A percentile compares a stretch with the other conserved stretches of the same genome.
phyloP scores from a whole-genome alignment of 1,139 yeast species.

The Hemisphaericaspora xylofermentans region DNA sequence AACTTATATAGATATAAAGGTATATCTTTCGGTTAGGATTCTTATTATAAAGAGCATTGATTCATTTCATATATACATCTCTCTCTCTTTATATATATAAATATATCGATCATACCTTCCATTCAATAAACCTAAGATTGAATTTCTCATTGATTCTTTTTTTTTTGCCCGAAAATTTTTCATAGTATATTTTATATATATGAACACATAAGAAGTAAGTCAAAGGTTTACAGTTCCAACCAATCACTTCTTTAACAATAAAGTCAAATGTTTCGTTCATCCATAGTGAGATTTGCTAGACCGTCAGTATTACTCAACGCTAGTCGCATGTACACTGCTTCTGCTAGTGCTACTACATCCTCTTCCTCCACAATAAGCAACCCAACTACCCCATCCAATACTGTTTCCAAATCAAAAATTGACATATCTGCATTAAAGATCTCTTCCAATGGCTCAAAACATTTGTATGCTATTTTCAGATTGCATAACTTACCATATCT shows the following conservation, averaged over 20 bases:
- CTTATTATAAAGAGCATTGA: too few species aligned
- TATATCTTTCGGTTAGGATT: too few species aligned
- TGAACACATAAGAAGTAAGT: too few species aligned
- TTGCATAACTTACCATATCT: constrained; percentile 84
- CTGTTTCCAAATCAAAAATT: constrained; percentile 4
- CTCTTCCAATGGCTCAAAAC: constrained; percentile 48
- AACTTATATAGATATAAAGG: too few species aligned
- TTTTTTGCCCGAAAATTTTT: too few species aligned
- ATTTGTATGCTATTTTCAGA: constrained; percentile 77
- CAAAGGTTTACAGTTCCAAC: too few species aligned
- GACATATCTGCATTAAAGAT: constrained; percentile 54
- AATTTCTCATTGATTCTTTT: too few species aligned
- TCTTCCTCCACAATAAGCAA: neutral
- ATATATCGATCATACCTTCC: too few species aligned
- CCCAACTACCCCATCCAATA: constrained; percentile 5
- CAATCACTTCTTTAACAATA: neutral
- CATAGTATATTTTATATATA: too few species aligned
- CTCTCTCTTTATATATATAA: too few species aligned
- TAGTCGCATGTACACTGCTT: constrained; percentile 1
- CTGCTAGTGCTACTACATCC: constrained; percentile 1
- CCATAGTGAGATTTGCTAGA: constrained; percentile 3
- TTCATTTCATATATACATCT: too few species aligned
- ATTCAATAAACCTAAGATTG: too few species aligned
- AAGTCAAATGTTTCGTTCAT: constrained; percentile 1
- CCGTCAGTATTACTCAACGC: constrained; percentile 1